Evolutionary conservation across 1,284 basidiomycete species (phyloP), one percentile per base, ranked within the genome.

Genomic region (Phaffia rhodozyma): DNA sequence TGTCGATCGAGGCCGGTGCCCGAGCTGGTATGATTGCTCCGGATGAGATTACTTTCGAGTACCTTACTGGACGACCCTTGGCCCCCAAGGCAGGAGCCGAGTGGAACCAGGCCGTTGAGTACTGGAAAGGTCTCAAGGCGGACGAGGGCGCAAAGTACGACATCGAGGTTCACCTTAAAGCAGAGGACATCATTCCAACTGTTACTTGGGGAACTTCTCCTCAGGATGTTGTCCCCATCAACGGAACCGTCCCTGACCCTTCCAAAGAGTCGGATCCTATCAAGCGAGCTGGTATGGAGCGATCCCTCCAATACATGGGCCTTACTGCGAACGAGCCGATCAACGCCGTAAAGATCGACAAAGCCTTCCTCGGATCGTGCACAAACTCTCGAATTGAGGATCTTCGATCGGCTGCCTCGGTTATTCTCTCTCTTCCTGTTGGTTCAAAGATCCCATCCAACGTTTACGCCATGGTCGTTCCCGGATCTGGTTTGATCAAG

Each of bases 331-430:
- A 88, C 73, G 89, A 84, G 3, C 84, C 78, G 27, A 90, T 97
- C 83, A 83, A 92, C 76, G 83, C 91, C 62, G 81, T 97, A 75
- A 80, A 80, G 68, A 77, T 97, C 68, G 89, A 96, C 81, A 97
- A 96, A 77, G 86, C 93, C 50, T 97, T 97, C 81, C 89, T 97
- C 69, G 92, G 92, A 29, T 97, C 92, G 21, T 97, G 92, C 80
- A 97, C 92, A 69, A 97, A 97, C 79, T 88, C 89, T 68, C 90
- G 93, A 67, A 93, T 97, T 70, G 92, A 97, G 76, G 92, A 97
- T 76, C 80, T 97, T 65, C 87, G 92, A 64, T 87, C 90, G 6
- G 92, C 92, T 38, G 91, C 89, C 32, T 83, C 82, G 70, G 84
- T 97, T 68, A 80, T 94, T 59, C 75, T 91, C 27, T 73, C 75